These are phyloP conservation scores for Spergularia marina DNA, from an alignment of 148 eudicot species.

Conservation along the genomic window DNA sequence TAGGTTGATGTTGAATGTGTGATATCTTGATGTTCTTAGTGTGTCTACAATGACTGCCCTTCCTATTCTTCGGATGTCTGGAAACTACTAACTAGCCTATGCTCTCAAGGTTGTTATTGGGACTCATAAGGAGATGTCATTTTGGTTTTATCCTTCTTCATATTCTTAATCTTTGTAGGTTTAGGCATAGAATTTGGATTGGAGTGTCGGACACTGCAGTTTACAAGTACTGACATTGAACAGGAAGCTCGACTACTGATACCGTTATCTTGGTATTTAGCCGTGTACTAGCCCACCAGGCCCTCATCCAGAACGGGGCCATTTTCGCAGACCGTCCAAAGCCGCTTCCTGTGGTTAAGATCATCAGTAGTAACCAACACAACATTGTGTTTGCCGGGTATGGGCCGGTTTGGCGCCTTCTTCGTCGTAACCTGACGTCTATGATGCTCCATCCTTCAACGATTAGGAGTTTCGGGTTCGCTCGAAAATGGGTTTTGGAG, in stretches of 20 bases:
- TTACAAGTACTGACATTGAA: slow-evolving; percentile 34
- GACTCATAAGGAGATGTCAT: no score
- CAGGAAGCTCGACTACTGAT: slow-evolving; percentile 39
- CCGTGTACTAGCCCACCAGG: slow-evolving; percentile 35
- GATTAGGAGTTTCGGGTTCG: slow-evolving; percentile 42
- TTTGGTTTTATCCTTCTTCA: no score
- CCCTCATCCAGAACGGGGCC: slow-evolving; percentile 34
- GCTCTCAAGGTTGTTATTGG: no score
- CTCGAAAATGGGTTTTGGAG: slow-evolving; percentile 48
- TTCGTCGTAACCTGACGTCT: slow-evolving; percentile 58
- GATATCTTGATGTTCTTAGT: no score
- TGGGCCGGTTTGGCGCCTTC: slow-evolving; percentile 64
- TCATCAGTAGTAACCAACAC: slow-evolving; percentile 35
- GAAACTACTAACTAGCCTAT: no score
- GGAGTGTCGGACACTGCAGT: slow-evolving; percentile 46
- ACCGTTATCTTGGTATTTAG: slow-evolving; percentile 30
- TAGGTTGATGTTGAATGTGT: no score
- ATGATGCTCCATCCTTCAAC: slow-evolving; percentile 57
- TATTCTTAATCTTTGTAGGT: slow-evolving; percentile 1
- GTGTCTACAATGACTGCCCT: no score
- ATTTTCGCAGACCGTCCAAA: slow-evolving; percentile 40
- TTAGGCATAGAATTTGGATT: slow-evolving; percentile 42
- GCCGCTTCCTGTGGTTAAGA: slow-evolving; percentile 23
- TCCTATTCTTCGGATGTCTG: no score
- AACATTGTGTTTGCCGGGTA: slow-evolving; percentile 35